These are phyloP conservation scores for Neofusicoccum parvum DNA, from an alignment of 2,329 filamentous ascomycete species.

Conservation along the genomic window DNA sequence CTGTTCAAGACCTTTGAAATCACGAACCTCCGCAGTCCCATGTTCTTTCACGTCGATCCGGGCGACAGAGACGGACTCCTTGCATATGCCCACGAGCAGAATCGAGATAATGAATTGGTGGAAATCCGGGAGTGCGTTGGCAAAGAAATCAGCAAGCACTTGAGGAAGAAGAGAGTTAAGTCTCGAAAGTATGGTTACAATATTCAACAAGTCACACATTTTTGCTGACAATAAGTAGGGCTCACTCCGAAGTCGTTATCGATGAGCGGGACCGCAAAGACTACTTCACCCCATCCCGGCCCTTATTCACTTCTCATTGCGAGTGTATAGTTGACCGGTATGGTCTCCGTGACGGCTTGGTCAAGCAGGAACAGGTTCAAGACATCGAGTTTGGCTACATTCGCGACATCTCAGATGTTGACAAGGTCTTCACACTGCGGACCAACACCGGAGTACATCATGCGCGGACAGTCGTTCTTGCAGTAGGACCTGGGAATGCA, in stretches of 20 bases:
- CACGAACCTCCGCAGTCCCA: slow-evolving; percentile 71
- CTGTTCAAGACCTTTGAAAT: slow-evolving; percentile 72
- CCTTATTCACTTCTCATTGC: slow-evolving; percentile 47
- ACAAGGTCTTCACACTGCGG: slow-evolving; percentile 65
- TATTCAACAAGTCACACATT: neutral
- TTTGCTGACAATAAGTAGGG: slow-evolving; percentile 7
- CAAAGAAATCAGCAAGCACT: slow-evolving; percentile 78
- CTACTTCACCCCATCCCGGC: slow-evolving; percentile 46
- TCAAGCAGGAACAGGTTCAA: slow-evolving; percentile 62
- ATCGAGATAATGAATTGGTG: slow-evolving; percentile 63
- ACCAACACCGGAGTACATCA: slow-evolving; percentile 59
- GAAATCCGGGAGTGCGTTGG: slow-evolving; percentile 77
- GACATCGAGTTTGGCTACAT: slow-evolving; percentile 63
- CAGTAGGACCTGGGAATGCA: slow-evolving; percentile 68
- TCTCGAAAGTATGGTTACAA: slow-evolving; percentile 42
- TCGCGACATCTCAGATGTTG: slow-evolving; percentile 45
- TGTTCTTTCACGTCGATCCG: slow-evolving; percentile 83
- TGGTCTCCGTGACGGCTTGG: slow-evolving; percentile 54
- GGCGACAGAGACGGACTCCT: slow-evolving; percentile 73
- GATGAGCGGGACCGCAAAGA: slow-evolving; percentile 52
- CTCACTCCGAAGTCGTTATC: slow-evolving; percentile 38
- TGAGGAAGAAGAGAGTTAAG: slow-evolving; percentile 63
- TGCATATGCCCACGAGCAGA: slow-evolving; percentile 65
- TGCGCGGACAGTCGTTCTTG: slow-evolving; percentile 67
- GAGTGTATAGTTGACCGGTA: slow-evolving; percentile 43